phyloP scores from a whole-genome alignment of 306 rosid genomes.

The Vigna nakashimae region DNA sequence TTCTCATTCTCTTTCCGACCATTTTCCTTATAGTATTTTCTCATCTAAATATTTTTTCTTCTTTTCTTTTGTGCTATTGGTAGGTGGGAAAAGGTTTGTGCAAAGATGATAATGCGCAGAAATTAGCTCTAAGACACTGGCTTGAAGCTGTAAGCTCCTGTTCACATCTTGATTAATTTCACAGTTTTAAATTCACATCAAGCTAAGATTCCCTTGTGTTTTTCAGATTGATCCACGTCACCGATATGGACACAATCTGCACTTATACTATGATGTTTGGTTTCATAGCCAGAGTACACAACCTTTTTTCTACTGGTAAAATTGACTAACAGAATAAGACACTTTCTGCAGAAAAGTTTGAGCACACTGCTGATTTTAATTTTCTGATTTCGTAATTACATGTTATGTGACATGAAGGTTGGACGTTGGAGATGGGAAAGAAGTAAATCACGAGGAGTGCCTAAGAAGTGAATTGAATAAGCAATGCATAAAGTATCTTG shows the following conservation, averaged over 20 bases:
- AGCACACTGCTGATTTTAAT: conserved; percentile 18
- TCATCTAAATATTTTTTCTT: background rate
- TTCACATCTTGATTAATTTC: conserved; percentile 20
- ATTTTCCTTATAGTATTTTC: conserved; percentile 5
- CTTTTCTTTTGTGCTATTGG: conserved; percentile 17
- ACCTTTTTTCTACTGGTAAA: conserved; percentile 90
- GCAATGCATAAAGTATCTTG: conserved; percentile 84
- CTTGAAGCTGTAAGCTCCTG: conserved; percentile 86
- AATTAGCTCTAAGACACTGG: conserved; percentile 84
- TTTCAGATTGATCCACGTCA: conserved; percentile 87
- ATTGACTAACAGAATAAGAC: background rate
- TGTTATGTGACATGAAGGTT: conserved; percentile 63
- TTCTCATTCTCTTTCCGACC: conserved; percentile 38
- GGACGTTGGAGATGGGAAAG: conserved; percentile 93
- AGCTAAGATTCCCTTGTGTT: background rate
- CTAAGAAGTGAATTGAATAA: conserved; percentile 60
- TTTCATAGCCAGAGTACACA: conserved; percentile 67
- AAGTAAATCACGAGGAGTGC: conserved; percentile 65
- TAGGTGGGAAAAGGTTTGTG: conserved; percentile 94
- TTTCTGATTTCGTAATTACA: conserved; percentile 17
- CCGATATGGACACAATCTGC: conserved; percentile 88
- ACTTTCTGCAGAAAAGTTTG: background rate
- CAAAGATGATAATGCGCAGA: conserved; percentile 81
- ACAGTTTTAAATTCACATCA: background rate
- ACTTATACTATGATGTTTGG: conserved; percentile 76